Conservation (phyloP, 208 protist genomes). For the Trypanosoma caninum region DNA sequence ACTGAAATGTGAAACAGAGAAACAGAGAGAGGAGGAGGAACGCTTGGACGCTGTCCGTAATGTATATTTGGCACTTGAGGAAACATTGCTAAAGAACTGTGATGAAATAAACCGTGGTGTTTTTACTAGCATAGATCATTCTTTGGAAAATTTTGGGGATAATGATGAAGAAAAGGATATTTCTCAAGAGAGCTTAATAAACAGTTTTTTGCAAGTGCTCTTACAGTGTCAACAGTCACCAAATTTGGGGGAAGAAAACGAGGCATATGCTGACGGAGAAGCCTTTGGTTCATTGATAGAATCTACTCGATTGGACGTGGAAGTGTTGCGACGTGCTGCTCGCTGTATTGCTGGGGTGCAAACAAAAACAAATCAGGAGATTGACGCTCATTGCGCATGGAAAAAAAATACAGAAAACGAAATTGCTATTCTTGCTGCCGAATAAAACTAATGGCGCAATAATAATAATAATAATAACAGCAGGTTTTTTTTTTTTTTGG, state of each 20-base stretch:
- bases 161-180: not conserved
- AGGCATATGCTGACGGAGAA: not conserved
- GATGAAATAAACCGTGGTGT: not conserved
- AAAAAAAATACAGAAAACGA: constrained; percentile 9
- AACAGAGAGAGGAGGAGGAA: not conserved
- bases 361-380: not conserved
- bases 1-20: not conserved
- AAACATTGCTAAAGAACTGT: constrained; percentile 4
- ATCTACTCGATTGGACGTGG: constrained; percentile 5
- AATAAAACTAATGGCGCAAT: not conserved
- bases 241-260: not conserved
- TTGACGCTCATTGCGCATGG: constrained; percentile 7
- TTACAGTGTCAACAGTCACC: not conserved
- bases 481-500: too few species aligned
- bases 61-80: not conserved
- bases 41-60: not conserved
- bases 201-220: constrained; percentile 7
- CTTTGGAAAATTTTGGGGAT: not conserved
- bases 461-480: too few species aligned
- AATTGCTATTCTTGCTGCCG: not conserved
- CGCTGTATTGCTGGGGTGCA: not conserved
- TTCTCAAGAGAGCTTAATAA: not conserved
- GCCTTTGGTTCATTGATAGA: not conserved
- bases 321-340: not conserved
- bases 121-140: not conserved